Conservation (phyloP, 148 eudicot genomes). For the Nyssa sinensis region DNA sequence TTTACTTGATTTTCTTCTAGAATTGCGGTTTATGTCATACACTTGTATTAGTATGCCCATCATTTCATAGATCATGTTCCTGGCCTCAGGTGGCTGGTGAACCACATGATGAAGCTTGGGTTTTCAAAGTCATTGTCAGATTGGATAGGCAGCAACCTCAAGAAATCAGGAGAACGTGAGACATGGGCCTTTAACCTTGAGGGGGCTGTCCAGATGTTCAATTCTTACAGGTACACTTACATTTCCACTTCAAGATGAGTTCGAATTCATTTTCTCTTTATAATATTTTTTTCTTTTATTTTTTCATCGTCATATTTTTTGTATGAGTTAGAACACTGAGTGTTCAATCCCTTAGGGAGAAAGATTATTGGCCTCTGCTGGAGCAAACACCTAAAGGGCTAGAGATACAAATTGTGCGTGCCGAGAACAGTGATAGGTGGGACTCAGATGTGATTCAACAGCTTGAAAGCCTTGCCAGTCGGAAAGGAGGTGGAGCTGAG, state of each 20-base stretch:
- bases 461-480: constrained; percentile 54
- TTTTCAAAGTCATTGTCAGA: constrained; percentile 88
- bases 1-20: too few relatives aligned
- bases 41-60: background rate
- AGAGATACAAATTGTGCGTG: constrained; percentile 71
- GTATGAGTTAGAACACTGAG: background rate
- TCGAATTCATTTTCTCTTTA: background rate
- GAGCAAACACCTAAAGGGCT: constrained; percentile 71
- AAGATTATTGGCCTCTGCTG: constrained; percentile 73
- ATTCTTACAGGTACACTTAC: constrained; percentile 70
- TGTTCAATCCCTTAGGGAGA: constrained; percentile 46
- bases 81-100: constrained; percentile 83
- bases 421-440: constrained; percentile 98
- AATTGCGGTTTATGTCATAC: background rate
- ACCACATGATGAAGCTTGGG: constrained; percentile 81
- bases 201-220: constrained; percentile 87
- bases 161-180: constrained; percentile 65
- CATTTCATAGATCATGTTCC: background rate
- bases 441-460: constrained; percentile 48
- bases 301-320: background rate
- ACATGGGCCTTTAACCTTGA: constrained; percentile 90
- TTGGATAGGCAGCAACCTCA: constrained; percentile 90
- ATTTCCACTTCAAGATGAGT: background rate
- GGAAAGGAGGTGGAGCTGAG: constrained; percentile 40
- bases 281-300: too few relatives aligned